A percentile compares a stretch with the other conserved stretches of the same genome.
phyloP scores from a whole-genome alignment of 129 eudicot species.

The carrot (Daucus carota) region DNA sequence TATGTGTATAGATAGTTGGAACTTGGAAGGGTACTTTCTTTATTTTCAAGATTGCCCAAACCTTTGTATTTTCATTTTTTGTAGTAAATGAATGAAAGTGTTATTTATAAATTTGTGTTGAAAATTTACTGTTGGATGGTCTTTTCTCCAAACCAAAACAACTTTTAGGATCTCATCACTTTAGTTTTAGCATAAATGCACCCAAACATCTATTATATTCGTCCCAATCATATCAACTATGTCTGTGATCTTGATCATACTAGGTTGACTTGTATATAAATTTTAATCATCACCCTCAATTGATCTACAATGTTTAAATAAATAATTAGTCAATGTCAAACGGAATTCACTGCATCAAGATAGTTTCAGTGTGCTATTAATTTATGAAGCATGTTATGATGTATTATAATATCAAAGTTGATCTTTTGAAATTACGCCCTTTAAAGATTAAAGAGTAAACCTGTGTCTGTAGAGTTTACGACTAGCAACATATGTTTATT shows the following conservation, averaged over 20 bases:
- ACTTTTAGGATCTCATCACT: neutral
- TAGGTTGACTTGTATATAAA: neutral
- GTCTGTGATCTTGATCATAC: neutral
- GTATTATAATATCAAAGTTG: neutral
- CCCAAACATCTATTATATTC: neutral
- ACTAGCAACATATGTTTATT: no score
- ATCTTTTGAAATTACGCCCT: neutral
- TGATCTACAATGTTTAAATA: neutral
- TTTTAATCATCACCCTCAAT: neutral
- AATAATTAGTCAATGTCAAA: neutral
- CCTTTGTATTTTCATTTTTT: conserved; percentile 8
- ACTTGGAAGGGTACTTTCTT: neutral
- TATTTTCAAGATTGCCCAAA: conserved; percentile 5
- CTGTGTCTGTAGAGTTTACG: neutral
- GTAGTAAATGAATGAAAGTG: conserved; percentile 4
- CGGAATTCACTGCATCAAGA: neutral
- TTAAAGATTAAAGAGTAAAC: neutral
- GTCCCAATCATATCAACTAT: neutral
- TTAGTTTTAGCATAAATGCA: neutral
- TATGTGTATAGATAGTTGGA: conserved; percentile 13
- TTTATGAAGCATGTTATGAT: neutral
- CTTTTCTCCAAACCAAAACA: neutral
- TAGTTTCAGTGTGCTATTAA: neutral
- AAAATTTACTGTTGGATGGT: neutral
- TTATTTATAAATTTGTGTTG: conserved; percentile 5